Evolutionary conservation across 768 basidiomycete species (phyloP).

Genomic region (Mycena latifolia): DNA sequence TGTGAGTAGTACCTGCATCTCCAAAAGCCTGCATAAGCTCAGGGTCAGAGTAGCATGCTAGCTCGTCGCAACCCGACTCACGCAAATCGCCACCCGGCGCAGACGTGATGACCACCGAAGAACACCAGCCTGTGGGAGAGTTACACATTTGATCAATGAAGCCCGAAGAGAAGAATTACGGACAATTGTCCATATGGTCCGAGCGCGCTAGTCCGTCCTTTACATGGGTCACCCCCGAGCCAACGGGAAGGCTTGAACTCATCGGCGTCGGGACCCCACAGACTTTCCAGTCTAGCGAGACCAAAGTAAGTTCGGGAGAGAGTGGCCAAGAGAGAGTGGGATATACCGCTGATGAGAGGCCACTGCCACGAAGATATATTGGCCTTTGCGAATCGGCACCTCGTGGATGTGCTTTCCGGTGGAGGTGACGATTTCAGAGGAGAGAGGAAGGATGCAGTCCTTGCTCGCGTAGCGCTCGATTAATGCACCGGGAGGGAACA

Average conservation of each 20-base stretch:
- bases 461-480: conserved; percentile 24
- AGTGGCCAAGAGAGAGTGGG: conserved; percentile 1
- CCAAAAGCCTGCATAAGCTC: no score
- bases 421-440: conserved; percentile 11
- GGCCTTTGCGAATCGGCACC: conserved; percentile 31
- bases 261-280: conserved; percentile 31
- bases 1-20: no score
- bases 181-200: no score
- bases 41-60: no score
- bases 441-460: conserved; percentile 26
- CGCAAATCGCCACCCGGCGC: no score
- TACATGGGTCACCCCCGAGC: conserved; percentile 10
- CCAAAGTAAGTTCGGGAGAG: conserved; percentile 7
- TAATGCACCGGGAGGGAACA: conserved; percentile 11
- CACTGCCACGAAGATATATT: conserved; percentile 21
- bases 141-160: no score
- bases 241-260: conserved; percentile 26
- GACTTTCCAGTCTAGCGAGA: conserved; percentile 12
- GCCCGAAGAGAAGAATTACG: no score
- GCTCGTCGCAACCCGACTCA: no score
- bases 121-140: no score
- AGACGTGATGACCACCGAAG: no score
- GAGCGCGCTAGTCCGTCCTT: conserved; percentile 2
- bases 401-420: conserved; percentile 8
- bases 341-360: conserved; percentile 31